Evolutionary conservation across 2,329 filamentous ascomycete species (phyloP), one percentile per base, ranked within the genome.

Genomic region (Coniochaeta ligniaria): DNA sequence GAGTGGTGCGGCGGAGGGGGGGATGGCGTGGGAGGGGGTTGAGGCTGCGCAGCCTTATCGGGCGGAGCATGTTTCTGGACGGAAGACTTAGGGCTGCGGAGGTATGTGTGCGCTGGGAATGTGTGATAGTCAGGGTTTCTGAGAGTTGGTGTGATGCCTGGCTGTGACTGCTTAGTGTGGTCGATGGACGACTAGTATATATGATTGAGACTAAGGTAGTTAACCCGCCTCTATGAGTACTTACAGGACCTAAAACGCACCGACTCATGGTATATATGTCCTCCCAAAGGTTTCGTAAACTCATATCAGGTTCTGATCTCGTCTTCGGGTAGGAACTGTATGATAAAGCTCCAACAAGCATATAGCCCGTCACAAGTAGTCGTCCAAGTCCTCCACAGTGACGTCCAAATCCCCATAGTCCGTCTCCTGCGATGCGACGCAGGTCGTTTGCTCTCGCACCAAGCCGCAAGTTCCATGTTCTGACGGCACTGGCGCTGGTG

Each of bases 391-490:
- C 3, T 57, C 50, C 31, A 45, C 57, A 11, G 63, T 61, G 6
- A 66, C 38, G 12, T 66, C 65, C 7, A 61, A 17, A 43, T 67
- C 67, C 6, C 66, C 66, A 22, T 68, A 68, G 31, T 68, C 66
- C 1, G 66, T 67, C 50, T 67, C 66, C 45, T 68, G 66, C 1
- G 66, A 66, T 3, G 56, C 56, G 4, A 12, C 22, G 36, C 14
- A 22, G n/a, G 38, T 38, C n/a, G 17, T 11, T 31, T 57, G 7
- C 26, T 54, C 50, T n/a, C 36, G 24, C 31, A 16, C 54, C 20
- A 31, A 7, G 9, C 22, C 6, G 24, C 8, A 9, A 5, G 22
- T 2, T 20, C n/a, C 22, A 24, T 22, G 8, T 9, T 20, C 43
- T 20, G 2, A 2, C 43, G 20, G 20, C 22, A 22, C 6, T 8